phyloP scores from a whole-genome alignment of 192 early-diverging fungal species.

The Umbelopsis sp. region DNA sequence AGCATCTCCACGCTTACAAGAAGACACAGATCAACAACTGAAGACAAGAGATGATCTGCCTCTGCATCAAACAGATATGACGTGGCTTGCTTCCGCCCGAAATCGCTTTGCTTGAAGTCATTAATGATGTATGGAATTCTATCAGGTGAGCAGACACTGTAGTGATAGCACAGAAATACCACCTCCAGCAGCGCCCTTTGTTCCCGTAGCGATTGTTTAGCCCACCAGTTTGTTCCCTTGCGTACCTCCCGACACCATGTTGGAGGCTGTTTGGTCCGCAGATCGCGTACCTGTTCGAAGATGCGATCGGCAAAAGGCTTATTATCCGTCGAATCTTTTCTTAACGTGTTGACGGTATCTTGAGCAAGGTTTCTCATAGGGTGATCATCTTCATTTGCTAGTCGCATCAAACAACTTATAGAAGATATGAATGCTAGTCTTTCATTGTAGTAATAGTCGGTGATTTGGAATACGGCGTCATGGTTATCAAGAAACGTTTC shows the following conservation, averaged over 20 bases:
- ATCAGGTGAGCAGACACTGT: slow-evolving; percentile 16
- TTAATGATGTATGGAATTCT: slow-evolving; percentile 34
- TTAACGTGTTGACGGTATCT: neutral
- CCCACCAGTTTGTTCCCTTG: slow-evolving; percentile 35
- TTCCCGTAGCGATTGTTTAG: slow-evolving; percentile 45
- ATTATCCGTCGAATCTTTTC: neutral
- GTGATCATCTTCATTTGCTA: slow-evolving; percentile 20
- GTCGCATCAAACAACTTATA: slow-evolving; percentile 24
- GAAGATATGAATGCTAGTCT: slow-evolving; percentile 28
- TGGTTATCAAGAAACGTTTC: slow-evolving; percentile 14
- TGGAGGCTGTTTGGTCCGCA: slow-evolving; percentile 21
- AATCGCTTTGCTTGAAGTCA: slow-evolving; percentile 39
- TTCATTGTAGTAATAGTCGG: slow-evolving; percentile 29
- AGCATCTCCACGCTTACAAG: slow-evolving; percentile 38
- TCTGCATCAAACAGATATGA: slow-evolving; percentile 36
- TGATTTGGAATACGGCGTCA: slow-evolving; percentile 8
- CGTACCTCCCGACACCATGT: slow-evolving; percentile 9
- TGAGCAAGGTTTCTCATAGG: slow-evolving; percentile 15
- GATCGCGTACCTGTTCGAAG: slow-evolving; percentile 23
- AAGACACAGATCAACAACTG: slow-evolving; percentile 36
- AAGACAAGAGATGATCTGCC: slow-evolving; percentile 31
- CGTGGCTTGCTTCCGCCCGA: slow-evolving; percentile 42
- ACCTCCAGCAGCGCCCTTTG: slow-evolving; percentile 48
- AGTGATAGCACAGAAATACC: slow-evolving; percentile 32
- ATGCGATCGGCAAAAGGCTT: slow-evolving; percentile 16